Percentiles rank a stretch among this genome's conserved stretches.
These are phyloP conservation scores for Phoma sp. DNA, from an alignment of 2,329 filamentous ascomycete genomes.

Conservation along the genomic window DNA sequence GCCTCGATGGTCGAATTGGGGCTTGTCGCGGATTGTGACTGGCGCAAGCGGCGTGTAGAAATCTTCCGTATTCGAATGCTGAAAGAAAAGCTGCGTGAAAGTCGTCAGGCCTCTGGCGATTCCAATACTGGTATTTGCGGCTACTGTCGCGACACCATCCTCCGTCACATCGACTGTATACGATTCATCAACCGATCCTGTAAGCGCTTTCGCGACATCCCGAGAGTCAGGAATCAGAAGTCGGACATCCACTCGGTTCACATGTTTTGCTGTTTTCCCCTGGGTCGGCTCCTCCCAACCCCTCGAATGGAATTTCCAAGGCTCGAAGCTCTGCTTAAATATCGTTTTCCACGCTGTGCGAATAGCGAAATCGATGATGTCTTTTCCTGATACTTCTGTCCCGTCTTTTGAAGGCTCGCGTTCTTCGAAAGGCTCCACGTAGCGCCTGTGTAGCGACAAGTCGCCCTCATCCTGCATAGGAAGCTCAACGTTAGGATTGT, in stretches of 20 bases:
- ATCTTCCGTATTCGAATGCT: conserved; percentile 63
- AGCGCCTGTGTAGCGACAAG: conserved; percentile 20
- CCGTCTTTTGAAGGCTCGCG: not conserved
- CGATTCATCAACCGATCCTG: conserved; percentile 73
- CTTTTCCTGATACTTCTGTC: conserved; percentile 53
- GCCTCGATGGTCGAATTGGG: conserved; percentile 77
- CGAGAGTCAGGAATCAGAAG: conserved; percentile 63
- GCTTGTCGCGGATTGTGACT: conserved; percentile 72
- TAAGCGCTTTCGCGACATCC: conserved; percentile 64
- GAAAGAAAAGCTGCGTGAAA: conserved; percentile 80
- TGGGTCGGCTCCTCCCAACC: conserved; percentile 67
- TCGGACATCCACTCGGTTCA: conserved; percentile 67
- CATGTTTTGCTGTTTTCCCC: conserved; percentile 51
- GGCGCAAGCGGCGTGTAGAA: conserved; percentile 75
- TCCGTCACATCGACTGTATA: conserved; percentile 69
- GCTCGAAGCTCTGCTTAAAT: conserved; percentile 72
- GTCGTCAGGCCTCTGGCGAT: conserved; percentile 75
- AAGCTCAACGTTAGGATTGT: conserved; percentile 26
- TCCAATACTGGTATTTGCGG: conserved; percentile 70
- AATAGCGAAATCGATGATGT: conserved; percentile 56
- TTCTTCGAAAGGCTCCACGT: conserved; percentile 13
- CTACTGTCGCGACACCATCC: conserved; percentile 66
- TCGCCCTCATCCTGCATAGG: conserved; percentile 18
- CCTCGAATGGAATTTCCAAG: conserved; percentile 77
- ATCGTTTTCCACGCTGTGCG: conserved; percentile 66